Conservation (phyloP, 306 rosid species). For the Corylus americana region DNA sequence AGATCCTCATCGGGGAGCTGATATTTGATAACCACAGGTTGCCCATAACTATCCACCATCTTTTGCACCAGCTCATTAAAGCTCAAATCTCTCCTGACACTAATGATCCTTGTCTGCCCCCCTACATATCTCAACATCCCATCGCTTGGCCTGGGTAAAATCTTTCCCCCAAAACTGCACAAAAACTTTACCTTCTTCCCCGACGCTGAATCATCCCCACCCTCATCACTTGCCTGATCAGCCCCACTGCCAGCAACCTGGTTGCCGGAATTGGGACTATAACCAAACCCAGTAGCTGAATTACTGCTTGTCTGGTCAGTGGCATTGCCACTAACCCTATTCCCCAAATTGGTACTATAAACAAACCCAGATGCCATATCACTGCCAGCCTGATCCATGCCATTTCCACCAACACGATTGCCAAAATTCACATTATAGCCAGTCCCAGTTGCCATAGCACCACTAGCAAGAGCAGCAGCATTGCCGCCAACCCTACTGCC, state of each 20-base stretch:
- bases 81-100: conserved; percentile 69
- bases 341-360: conserved; percentile 33
- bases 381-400: conserved; percentile 45
- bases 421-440: conserved; percentile 47
- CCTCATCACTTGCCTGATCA: conserved; percentile 59
- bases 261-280: conserved; percentile 30
- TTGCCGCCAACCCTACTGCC: conserved; percentile 41
- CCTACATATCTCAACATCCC: conserved; percentile 91
- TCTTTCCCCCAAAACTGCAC: conserved; percentile 91
- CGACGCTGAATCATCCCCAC: conserved; percentile 57
- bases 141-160: conserved; percentile 85
- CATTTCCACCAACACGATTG: conserved; percentile 31
- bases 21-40: conserved; percentile 73
- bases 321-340: conserved; percentile 39
- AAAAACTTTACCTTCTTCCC: conserved; percentile 73
- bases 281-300: conserved; percentile 33
- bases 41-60: conserved; percentile 73
- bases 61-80: conserved; percentile 63
- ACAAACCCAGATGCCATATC: conserved; percentile 40
- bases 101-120: conserved; percentile 84
- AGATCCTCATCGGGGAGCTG: conserved; percentile 95
- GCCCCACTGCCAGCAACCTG: conserved; percentile 31
- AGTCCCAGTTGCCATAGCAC: conserved; percentile 25
- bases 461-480: conserved; percentile 49
- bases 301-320: conserved; percentile 44